A percentile compares a stretch with the other conserved stretches of the same genome.
phyloP scores from a whole-genome alignment of 192 early-diverging fungal genomes.

The Coemansia sp. region DNA sequence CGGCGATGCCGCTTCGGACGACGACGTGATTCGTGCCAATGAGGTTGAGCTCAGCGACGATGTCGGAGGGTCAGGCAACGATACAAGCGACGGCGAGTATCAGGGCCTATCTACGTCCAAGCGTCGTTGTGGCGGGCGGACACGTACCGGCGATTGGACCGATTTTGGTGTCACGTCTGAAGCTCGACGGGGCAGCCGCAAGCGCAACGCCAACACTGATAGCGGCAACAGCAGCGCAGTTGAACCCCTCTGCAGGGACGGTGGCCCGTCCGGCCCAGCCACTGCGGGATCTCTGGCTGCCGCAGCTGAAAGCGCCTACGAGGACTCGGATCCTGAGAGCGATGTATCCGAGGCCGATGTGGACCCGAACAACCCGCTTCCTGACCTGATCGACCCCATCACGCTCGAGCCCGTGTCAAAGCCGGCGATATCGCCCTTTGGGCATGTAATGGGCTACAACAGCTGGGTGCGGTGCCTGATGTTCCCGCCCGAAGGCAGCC shows the following conservation, averaged over 20 bases:
- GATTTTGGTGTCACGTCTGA: neutral
- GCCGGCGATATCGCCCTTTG: slow-evolving; percentile 93
- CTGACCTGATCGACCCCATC: slow-evolving; percentile 92
- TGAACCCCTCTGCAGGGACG: slow-evolving; percentile 15
- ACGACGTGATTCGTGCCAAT: slow-evolving; percentile 53
- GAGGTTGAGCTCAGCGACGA: slow-evolving; percentile 54
- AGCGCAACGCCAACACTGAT: slow-evolving; percentile 35
- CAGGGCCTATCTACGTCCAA: slow-evolving; percentile 24
- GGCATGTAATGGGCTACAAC: slow-evolving; percentile 86
- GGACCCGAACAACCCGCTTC: slow-evolving; percentile 76
- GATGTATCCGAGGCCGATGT: slow-evolving; percentile 20
- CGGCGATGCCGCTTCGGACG: slow-evolving; percentile 37
- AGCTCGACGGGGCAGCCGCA: slow-evolving; percentile 16
- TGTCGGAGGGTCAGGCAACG: neutral
- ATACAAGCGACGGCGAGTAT: slow-evolving; percentile 47
- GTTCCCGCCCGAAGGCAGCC: slow-evolving; percentile 64
- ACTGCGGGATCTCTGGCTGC: slow-evolving; percentile 59
- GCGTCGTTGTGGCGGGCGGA: slow-evolving; percentile 23
- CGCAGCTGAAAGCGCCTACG: slow-evolving; percentile 63
- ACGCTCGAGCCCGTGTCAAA: slow-evolving; percentile 86
- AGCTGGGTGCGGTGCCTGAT: slow-evolving; percentile 86
- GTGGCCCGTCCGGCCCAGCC: neutral
- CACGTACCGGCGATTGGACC: slow-evolving; percentile 11
- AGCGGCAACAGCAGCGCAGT: slow-evolving; percentile 49
- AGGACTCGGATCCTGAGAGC: slow-evolving; percentile 61